Evolutionary conservation across 2,329 filamentous ascomycete species (phyloP).

Genomic region (Cladobotryum mycophilum): DNA sequence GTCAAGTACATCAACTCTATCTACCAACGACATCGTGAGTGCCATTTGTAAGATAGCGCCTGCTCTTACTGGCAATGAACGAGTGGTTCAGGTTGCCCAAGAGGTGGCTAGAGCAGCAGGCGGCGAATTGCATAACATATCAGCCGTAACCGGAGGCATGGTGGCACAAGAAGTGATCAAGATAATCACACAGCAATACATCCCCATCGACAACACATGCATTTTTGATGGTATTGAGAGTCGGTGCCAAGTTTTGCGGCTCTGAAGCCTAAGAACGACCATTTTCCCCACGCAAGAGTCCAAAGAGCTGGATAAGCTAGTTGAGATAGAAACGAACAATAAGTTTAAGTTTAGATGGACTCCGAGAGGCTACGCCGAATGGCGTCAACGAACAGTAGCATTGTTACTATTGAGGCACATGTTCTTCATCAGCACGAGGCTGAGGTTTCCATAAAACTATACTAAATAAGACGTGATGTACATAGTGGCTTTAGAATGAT

Average conservation of each 20-base stretch:
- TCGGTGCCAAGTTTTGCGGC: constrained; percentile 51
- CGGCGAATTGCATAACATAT: constrained; percentile 87
- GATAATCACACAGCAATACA: constrained; percentile 67
- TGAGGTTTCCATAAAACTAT: no score
- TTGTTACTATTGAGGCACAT: no score
- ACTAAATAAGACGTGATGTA: no score
- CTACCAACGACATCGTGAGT: constrained; percentile 48
- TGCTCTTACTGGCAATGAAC: constrained; percentile 42
- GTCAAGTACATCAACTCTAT: constrained; percentile 37
- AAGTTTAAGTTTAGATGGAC: no score
- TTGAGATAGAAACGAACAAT: no score
- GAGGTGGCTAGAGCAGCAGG: constrained; percentile 72
- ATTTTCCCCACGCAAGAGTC: no score
- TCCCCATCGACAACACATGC: constrained; percentile 65
- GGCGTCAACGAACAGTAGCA: no score
- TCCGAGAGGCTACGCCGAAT: no score
- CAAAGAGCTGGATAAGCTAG: not conserved
- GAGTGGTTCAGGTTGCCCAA: constrained; percentile 48
- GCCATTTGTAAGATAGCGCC: constrained; percentile 38
- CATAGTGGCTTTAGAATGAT: no score
- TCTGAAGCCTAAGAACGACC: constrained; percentile 27
- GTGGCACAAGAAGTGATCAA: constrained; percentile 98
- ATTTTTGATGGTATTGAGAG: constrained; percentile 63
- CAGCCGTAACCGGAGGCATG: constrained; percentile 81
- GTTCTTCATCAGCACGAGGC: no score